Conservation (phyloP, 1,284 basidiomycete genomes). For the Blastosporella zonata region DNA sequence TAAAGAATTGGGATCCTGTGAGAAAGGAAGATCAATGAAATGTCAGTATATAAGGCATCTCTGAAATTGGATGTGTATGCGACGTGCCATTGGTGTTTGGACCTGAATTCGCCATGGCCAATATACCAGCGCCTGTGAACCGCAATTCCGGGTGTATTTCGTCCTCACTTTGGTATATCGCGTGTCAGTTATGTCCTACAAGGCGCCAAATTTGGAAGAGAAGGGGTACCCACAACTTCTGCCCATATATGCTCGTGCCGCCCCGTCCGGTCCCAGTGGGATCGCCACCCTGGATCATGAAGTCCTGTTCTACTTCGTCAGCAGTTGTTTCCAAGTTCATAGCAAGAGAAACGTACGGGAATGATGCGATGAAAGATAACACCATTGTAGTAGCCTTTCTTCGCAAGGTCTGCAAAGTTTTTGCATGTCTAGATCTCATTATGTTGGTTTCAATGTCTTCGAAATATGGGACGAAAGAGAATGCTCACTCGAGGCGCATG, state of each 20-base stretch:
- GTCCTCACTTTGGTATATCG: constrained; percentile 58
- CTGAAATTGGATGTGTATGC: constrained; percentile 5
- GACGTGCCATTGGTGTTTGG: constrained; percentile 86
- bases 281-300: constrained; percentile 95
- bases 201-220: neutral
- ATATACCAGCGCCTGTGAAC: constrained; percentile 93
- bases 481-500: constrained; percentile 80
- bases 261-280: constrained; percentile 94
- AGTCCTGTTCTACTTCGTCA: constrained; percentile 55
- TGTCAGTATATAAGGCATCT: neutral
- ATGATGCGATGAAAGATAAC: constrained; percentile 89
- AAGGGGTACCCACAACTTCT: constrained; percentile 69
- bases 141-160: constrained; percentile 85
- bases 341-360: constrained; percentile 47
- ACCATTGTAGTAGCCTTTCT: constrained; percentile 83
- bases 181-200: constrained; percentile 5
- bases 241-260: constrained; percentile 91
- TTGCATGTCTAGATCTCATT: constrained; percentile 72
- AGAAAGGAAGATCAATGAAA: constrained; percentile 7
- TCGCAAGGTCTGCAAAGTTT: constrained; percentile 87
- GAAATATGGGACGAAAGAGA: constrained; percentile 10
- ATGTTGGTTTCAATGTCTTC: constrained; percentile 15
- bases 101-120: constrained; percentile 96
- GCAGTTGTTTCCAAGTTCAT: neutral
- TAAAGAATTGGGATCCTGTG: constrained; percentile 91